Conservation (phyloP, 2,329 filamentous ascomycete genomes). For the Cladophialophora immunda region DNA sequence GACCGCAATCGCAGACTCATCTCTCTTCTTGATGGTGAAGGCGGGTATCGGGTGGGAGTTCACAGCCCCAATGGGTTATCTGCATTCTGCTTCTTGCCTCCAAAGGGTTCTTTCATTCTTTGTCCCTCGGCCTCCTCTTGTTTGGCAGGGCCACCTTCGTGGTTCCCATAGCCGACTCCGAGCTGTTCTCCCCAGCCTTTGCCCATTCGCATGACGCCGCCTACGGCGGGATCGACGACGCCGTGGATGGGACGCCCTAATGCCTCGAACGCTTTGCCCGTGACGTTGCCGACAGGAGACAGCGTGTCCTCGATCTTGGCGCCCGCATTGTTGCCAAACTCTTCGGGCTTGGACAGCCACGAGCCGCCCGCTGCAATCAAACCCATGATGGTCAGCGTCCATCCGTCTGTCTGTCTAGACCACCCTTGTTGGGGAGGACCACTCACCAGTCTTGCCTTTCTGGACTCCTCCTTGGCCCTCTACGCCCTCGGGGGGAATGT, state of each 20-base stretch:
- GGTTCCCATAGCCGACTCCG: slow-evolving; percentile 40
- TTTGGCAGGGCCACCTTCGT: slow-evolving; percentile 40
- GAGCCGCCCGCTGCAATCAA: background rate
- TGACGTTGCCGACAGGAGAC: slow-evolving; percentile 40
- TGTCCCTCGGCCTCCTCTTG: slow-evolving; percentile 36
- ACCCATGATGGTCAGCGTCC: too few relatives aligned
- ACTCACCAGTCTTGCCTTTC: too few relatives aligned
- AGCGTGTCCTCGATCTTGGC: slow-evolving; percentile 41
- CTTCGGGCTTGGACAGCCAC: slow-evolving; percentile 37
- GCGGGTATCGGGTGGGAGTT: background rate
- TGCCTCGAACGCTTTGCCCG: slow-evolving; percentile 40
- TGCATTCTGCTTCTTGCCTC: slow-evolving; percentile 41
- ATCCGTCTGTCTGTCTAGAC: too few relatives aligned
- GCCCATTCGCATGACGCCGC: slow-evolving; percentile 40
- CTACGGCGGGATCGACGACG: slow-evolving; percentile 41
- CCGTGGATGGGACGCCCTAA: slow-evolving; percentile 38
- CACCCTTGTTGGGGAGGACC: too few relatives aligned
- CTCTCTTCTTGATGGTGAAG: too few relatives aligned
- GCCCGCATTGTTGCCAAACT: slow-evolving; percentile 38
- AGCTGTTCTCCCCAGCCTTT: slow-evolving; percentile 39
- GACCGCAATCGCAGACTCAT: too few relatives aligned
- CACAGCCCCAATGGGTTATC: slow-evolving; percentile 42
- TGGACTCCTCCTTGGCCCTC: too few relatives aligned
- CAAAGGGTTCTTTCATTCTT: slow-evolving; percentile 39
- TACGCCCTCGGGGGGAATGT: too few relatives aligned